Base-by-base conservation (phyloP, 352 stramenopile genomes). In the Phytophthora sp. region DNA sequence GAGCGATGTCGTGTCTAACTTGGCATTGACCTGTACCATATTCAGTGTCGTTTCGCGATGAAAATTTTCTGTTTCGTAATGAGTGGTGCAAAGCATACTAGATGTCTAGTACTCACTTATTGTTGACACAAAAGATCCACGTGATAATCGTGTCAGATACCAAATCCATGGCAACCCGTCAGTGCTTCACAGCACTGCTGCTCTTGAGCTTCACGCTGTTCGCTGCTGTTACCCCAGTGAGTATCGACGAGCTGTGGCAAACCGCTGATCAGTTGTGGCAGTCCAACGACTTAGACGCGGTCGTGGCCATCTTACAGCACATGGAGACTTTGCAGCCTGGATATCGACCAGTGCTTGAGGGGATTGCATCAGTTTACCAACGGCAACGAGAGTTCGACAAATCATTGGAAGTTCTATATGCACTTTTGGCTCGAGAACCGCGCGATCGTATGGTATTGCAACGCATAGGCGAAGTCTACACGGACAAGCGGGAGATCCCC, bases 381-480 rank as follows among this genome's bases (percentile, higher is more conserved):
- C 47, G 53, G 50, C 65, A 67, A 33, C 66, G 44, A n/a, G 55
- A 81, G 18, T 71, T 71, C 18, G 42, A 69, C 24, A 38, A 29
- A 26, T 73, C 73, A 16, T 26, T 77, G 7, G 45, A 66, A 16
- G 13, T 71, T 35, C 68, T 80, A 21, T n/a, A 52, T 4, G 36
- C 21, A 26, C 38, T 69, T 16, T 49, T 76, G 11, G 30, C 23
- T 0, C 53, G 56, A 38, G 21, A 77, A 46, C 66, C 57, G 7
- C 35, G 50, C 21, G 44, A 75, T 12, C 23, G 44, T 20, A 57
- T 69, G 26, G 4, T 82, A 5, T 55, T 77, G 27, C 35, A 53
- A 27, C 71, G 70, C 24, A 64, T 84, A 12, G 79, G 71, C 1
- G 58, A 79, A 39, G 38, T 84, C 12, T 73, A 78, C 44, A 71